phyloP scores from a whole-genome alignment of 805 yeast genomes.

The Starmerella davenportii region DNA sequence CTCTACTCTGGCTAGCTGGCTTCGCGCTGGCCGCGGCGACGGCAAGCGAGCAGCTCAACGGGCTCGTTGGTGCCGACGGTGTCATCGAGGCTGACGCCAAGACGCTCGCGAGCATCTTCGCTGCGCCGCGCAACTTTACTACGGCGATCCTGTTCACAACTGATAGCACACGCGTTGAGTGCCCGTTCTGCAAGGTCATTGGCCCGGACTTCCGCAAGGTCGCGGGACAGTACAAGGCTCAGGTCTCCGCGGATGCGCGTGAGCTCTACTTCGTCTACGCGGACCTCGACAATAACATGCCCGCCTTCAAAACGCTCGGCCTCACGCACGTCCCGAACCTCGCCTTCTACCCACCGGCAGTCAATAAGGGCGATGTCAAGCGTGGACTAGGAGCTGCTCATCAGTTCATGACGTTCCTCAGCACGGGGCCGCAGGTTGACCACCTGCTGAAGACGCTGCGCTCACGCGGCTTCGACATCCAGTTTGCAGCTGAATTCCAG shows the following conservation, averaged over 20 bases:
- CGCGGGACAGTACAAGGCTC: constrained; percentile 39
- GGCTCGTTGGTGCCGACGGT: constrained; percentile 14
- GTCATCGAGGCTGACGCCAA: constrained; percentile 15
- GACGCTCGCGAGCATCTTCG: constrained; percentile 26
- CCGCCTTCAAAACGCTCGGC: constrained; percentile 34
- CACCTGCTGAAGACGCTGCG: constrained; percentile 14
- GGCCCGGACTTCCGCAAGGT: constrained; percentile 45
- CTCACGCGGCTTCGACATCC: constrained; percentile 17
- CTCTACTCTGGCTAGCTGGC: too few species aligned
- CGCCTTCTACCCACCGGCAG: constrained; percentile 39
- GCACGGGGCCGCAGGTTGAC: constrained; percentile 15
- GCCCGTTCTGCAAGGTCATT: constrained; percentile 53
- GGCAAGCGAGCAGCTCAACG: constrained; percentile 1
- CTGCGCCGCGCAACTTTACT: constrained; percentile 50
- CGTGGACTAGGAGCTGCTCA: constrained; percentile 17
- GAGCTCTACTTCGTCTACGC: constrained; percentile 51
- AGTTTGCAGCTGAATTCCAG: constrained; percentile 21
- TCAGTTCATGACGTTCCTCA: constrained; percentile 17
- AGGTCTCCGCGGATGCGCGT: constrained; percentile 28
- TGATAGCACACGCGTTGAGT: constrained; percentile 51
- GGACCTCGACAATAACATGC: constrained; percentile 45
- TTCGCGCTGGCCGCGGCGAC: background rate
- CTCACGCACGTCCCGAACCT: constrained; percentile 67
- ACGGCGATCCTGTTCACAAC: constrained; percentile 58
- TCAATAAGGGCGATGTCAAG: constrained; percentile 21